A percentile compares a stretch with the other conserved stretches of the same genome.
Evolutionary conservation across 75 land plant species (phyloP).

Genomic region (Sequoiadendron giganteum): DNA sequence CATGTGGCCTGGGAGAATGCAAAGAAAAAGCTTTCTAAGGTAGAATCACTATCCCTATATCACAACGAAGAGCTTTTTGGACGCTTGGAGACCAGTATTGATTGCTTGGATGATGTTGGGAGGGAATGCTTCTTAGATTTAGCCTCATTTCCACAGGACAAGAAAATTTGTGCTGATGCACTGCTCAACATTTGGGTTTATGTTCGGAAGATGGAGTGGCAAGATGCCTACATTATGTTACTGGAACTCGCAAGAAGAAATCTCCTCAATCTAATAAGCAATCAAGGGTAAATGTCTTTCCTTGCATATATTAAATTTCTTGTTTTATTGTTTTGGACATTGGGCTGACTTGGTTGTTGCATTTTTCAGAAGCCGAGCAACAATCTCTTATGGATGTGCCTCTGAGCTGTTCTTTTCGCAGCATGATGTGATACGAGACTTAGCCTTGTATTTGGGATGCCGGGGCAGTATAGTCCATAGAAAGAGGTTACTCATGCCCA

Average conservation of each 20-base stretch:
- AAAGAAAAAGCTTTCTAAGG: conserved; percentile 32
- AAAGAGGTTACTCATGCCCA: too few species aligned
- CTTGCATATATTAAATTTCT: not conserved
- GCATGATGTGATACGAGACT: not conserved
- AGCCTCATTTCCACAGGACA: conserved; percentile 57
- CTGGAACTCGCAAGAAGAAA: conserved; percentile 47
- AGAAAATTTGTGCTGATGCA: conserved; percentile 43
- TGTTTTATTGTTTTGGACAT: not conserved
- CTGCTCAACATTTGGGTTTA: conserved; percentile 56
- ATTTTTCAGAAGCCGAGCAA: not conserved
- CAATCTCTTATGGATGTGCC: not conserved
- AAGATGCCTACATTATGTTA: conserved; percentile 52
- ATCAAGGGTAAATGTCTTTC: not conserved
- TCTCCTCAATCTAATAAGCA: conserved; percentile 42
- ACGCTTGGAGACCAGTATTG: conserved; percentile 17
- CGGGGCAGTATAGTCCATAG: too few species aligned
- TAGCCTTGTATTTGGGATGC: too few species aligned
- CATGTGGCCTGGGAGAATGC: conserved; percentile 38
- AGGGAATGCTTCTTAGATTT: conserved; percentile 59
- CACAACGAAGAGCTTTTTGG: conserved; percentile 44
- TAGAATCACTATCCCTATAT: conserved; percentile 38
- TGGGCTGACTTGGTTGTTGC: not conserved
- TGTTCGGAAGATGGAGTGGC: conserved; percentile 39
- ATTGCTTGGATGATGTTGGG: conserved; percentile 7
- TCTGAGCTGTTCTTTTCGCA: not conserved